Evolutionary conservation across 495 filamentous ascomycete genomes (phyloP).

Genomic region (Daldinia concentrica): DNA sequence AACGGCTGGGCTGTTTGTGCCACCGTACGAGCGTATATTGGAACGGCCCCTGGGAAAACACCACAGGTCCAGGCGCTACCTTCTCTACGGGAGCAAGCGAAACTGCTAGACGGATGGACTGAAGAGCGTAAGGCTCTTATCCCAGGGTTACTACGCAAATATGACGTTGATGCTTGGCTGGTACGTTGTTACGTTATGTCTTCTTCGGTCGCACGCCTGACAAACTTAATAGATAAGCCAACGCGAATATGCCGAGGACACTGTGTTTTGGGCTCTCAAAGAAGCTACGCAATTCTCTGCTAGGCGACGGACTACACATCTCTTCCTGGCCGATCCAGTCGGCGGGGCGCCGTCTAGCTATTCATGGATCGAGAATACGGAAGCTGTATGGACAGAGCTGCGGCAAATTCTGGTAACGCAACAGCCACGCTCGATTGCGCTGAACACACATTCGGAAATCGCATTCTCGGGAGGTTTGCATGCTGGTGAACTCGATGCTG

Average conservation of each 20-base stretch:
- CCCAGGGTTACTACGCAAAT: constrained; percentile 52
- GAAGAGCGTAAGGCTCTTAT: constrained; percentile 51
- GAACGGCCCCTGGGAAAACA: constrained; percentile 33
- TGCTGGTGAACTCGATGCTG: constrained; percentile 52
- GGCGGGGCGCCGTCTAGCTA: constrained; percentile 38
- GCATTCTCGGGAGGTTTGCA: constrained; percentile 57
- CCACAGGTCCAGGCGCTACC: constrained; percentile 52
- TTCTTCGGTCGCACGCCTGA: not conserved
- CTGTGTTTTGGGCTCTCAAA: constrained; percentile 60
- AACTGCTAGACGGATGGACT: constrained; percentile 54
- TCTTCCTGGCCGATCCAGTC: constrained; percentile 52
- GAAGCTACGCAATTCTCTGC: constrained; percentile 55
- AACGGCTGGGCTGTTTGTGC: not conserved
- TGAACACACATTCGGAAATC: constrained; percentile 53
- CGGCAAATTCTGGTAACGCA: constrained; percentile 44
- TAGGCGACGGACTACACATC: constrained; percentile 53
- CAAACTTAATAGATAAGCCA: constrained; percentile 53
- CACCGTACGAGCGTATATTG: constrained; percentile 6
- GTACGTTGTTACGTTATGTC: constrained; percentile 37
- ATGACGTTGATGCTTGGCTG: constrained; percentile 59
- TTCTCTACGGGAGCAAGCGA: constrained; percentile 53
- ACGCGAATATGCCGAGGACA: constrained; percentile 60
- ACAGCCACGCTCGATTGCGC: constrained; percentile 48
- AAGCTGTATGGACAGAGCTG: constrained; percentile 50
- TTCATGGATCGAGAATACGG: constrained; percentile 57